Evolutionary conservation across 1,284 basidiomycete species (phyloP).

Genomic region (Sporisorium reilianum): DNA sequence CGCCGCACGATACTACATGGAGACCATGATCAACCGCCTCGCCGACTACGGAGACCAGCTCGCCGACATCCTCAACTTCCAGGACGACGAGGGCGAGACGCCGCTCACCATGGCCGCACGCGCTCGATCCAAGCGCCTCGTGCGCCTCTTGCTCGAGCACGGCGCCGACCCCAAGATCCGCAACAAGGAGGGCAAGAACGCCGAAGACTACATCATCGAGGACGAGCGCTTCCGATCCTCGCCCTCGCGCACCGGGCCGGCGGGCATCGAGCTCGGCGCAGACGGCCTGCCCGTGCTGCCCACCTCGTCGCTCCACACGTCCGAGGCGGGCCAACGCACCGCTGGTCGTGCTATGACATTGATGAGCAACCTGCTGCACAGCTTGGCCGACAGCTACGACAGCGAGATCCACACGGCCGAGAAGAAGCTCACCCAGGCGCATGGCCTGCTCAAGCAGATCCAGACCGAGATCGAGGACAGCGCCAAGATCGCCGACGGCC

Average conservation of each 20-base stretch:
- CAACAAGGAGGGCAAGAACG: slow-evolving; percentile 95
- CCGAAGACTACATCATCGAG: slow-evolving; percentile 98
- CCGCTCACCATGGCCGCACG: slow-evolving; percentile 96
- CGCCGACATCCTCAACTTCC: slow-evolving; percentile 98
- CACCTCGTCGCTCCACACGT: slow-evolving; percentile 77
- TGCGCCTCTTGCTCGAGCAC: slow-evolving; percentile 94
- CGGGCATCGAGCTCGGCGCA: slow-evolving; percentile 48
- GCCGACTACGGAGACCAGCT: slow-evolving; percentile 96
- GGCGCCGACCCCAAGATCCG: slow-evolving; percentile 95
- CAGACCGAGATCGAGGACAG: slow-evolving; percentile 92
- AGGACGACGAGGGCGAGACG: slow-evolving; percentile 98
- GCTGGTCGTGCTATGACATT: slow-evolving; percentile 81
- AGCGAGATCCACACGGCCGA: slow-evolving; percentile 92
- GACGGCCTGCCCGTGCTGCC: slow-evolving; percentile 42
- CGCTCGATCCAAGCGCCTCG: slow-evolving; percentile 94
- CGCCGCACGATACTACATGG: slow-evolving; percentile 98
- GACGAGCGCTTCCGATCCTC: slow-evolving; percentile 96
- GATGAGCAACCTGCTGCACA: slow-evolving; percentile 86
- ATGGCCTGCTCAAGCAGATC: slow-evolving; percentile 85
- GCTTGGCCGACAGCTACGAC: slow-evolving; percentile 91
- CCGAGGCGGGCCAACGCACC: slow-evolving; percentile 86
- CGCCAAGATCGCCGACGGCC: slow-evolving; percentile 79
- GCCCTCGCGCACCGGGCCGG: slow-evolving; percentile 71
- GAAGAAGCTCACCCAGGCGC: slow-evolving; percentile 89
- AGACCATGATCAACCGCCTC: slow-evolving; percentile 88